A percentile compares a stretch with the other conserved stretches of the same genome.
Evolutionary conservation across 2,329 filamentous ascomycete genomes (phyloP).

Genomic region (Neofusicoccum kwambonambiense): DNA sequence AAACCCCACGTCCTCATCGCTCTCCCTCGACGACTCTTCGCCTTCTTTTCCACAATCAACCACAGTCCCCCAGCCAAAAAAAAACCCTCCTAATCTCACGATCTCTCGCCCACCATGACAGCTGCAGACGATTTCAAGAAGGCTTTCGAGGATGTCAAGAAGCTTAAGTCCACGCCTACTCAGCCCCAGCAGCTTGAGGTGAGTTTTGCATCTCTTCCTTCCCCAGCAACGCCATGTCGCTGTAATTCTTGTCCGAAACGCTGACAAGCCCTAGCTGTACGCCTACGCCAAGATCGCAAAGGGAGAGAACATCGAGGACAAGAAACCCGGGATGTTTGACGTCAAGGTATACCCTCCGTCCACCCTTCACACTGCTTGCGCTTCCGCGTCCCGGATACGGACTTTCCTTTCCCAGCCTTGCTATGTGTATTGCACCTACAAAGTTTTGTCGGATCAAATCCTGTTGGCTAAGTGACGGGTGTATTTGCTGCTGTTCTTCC

Average conservation of each 20-base stretch:
- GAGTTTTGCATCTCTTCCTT: slow-evolving; percentile 18
- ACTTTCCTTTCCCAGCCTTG: background rate
- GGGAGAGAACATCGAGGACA: slow-evolving; percentile 39
- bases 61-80: background rate
- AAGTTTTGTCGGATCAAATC: too few species aligned
- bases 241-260: too few species aligned
- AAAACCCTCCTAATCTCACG: background rate
- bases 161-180: slow-evolving; percentile 30
- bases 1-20: slow-evolving; percentile 6
- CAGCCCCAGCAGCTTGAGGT: slow-evolving; percentile 52
- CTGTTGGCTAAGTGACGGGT: too few species aligned
- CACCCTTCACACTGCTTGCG: background rate
- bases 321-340: slow-evolving; percentile 66
- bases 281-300: slow-evolving; percentile 47
- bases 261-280: slow-evolving; percentile 46
- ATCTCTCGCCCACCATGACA: slow-evolving; percentile 21
- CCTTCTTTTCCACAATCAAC: background rate
- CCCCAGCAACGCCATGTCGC: background rate
- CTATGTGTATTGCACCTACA: background rate
- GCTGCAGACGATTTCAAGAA: slow-evolving; percentile 32
- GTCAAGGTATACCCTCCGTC: slow-evolving; percentile 54
- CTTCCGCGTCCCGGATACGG: background rate
- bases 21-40: background rate
- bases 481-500: background rate
- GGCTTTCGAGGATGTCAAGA: slow-evolving; percentile 31